These are phyloP conservation scores for Fusarium sp. DNA, from an alignment of 2,329 filamentous ascomycete genomes.

Conservation along the genomic window DNA sequence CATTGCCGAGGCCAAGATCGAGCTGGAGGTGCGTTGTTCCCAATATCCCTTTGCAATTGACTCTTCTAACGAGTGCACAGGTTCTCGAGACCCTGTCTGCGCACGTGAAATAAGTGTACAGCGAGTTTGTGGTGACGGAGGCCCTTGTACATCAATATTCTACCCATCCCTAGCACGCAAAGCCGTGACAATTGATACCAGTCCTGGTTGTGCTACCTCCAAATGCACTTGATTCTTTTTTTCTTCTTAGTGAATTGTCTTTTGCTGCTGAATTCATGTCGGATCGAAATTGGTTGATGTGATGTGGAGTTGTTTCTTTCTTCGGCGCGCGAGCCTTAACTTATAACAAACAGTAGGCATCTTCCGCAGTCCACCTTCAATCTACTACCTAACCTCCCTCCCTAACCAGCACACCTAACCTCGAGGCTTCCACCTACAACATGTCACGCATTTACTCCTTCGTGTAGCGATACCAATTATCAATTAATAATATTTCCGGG, in stretches of 20 bases:
- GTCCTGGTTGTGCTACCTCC: constrained; percentile 47
- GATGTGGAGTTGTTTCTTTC: constrained; percentile 21
- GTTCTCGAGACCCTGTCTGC: constrained; percentile 86
- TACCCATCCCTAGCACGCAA: constrained; percentile 50
- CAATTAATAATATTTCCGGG: constrained; percentile 15
- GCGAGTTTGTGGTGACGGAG: constrained; percentile 57
- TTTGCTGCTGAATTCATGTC: constrained; percentile 21
- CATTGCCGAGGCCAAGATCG: constrained; percentile 98
- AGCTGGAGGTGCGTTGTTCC: constrained; percentile 81
- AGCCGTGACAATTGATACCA: constrained; percentile 53
- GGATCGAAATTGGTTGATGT: constrained; percentile 15
- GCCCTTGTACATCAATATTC: constrained; percentile 57
- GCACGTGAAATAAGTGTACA: constrained; percentile 78
- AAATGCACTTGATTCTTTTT: constrained; percentile 29
- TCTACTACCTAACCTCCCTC: neutral
- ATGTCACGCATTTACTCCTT: constrained; percentile 18
- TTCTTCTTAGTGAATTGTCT: constrained; percentile 31
- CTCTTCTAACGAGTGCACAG: constrained; percentile 61
- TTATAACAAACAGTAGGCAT: neutral
- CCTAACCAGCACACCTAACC: neutral
- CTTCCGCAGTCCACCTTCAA: constrained; percentile 5
- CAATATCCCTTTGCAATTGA: constrained; percentile 5
- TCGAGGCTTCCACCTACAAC: constrained; percentile 9
- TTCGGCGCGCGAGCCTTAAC: constrained; percentile 11
- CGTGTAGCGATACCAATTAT: constrained; percentile 21